Conservation (phyloP, 345 rosid genomes). For the Erucastrum elatum region DNA sequence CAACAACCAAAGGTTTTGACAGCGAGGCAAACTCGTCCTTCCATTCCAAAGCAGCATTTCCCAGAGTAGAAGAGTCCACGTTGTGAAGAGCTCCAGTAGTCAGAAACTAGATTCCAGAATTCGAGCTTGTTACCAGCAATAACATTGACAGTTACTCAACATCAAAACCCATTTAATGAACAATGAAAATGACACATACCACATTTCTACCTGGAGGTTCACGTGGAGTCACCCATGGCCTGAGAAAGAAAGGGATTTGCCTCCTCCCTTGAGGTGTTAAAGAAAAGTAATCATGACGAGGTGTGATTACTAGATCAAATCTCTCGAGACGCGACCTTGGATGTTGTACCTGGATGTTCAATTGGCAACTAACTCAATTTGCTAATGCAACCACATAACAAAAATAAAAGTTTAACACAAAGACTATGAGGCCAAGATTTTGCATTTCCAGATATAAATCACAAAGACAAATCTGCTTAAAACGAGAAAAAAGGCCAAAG, state of each 20-base stretch:
- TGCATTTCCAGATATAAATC: no score
- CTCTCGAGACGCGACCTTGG: conserved; percentile 70
- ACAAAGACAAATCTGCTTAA: no score
- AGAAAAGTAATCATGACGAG: conserved; percentile 81
- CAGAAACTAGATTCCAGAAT: conserved; percentile 54
- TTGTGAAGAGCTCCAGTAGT: conserved; percentile 91
- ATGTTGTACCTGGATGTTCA: conserved; percentile 77
- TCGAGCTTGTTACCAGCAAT: no score
- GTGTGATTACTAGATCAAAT: conserved; percentile 90
- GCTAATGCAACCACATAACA: no score
- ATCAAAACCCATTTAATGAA: no score
- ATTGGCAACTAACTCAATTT: background rate
- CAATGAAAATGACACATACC: conserved; percentile 49
- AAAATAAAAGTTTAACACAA: no score
- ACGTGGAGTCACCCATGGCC: conserved; percentile 75
- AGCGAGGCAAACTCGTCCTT: conserved; percentile 64
- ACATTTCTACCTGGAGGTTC: conserved; percentile 75
- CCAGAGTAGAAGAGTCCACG: conserved; percentile 64
- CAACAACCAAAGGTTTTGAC: conserved; percentile 81
- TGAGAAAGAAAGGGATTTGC: conserved; percentile 71
- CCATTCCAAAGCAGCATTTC: conserved; percentile 70
- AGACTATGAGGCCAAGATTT: conserved; percentile 4
- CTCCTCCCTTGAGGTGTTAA: conserved; percentile 68
- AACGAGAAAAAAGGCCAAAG: no score
- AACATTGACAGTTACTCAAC: no score